Evolutionary conservation across 192 early-diverging fungal species (phyloP).

Genomic region (Cetraspora pellucida): DNA sequence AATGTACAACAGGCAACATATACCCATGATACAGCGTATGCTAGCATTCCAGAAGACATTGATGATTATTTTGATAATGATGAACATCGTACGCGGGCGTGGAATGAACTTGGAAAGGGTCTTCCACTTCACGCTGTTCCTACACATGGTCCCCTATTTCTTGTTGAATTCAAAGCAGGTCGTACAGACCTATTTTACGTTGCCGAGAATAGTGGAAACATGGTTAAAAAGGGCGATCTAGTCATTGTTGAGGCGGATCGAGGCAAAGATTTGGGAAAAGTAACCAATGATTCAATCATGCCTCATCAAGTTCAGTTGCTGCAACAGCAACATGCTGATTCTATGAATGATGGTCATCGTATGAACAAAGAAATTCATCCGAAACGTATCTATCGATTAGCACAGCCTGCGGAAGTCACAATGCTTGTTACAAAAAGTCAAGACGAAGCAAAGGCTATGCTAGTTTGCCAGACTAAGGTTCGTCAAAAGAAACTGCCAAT

Average conservation of each 20-base stretch:
- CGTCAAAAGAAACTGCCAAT: conserved; percentile 89
- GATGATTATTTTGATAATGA: conserved; percentile 49
- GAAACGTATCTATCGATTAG: conserved; percentile 87
- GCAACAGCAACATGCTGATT: conserved; percentile 49
- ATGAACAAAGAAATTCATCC: conserved; percentile 78
- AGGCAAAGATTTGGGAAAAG: conserved; percentile 89
- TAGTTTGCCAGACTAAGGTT: conserved; percentile 87
- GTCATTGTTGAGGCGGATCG: conserved; percentile 91
- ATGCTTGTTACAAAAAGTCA: conserved; percentile 78
- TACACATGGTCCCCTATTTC: conserved; percentile 64
- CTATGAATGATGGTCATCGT: conserved; percentile 49
- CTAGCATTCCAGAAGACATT: conserved; percentile 34
- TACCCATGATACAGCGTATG: conserved; percentile 28
- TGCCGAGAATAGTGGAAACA: conserved; percentile 48
- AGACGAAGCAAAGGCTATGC: conserved; percentile 89
- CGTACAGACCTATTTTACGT: conserved; percentile 83
- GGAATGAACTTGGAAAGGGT: conserved; percentile 49
- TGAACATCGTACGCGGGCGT: conserved; percentile 31
- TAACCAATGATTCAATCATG: conserved; percentile 72
- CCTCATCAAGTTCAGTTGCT: conserved; percentile 51
- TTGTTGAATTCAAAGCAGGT: conserved; percentile 89
- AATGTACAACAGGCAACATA: conserved; percentile 32
- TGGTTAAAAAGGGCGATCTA: conserved; percentile 67
- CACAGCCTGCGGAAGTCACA: conserved; percentile 77
- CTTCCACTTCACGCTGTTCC: conserved; percentile 50